Conservation (phyloP, 2,329 filamentous ascomycete genomes). For the Sclerotinia nivalis region DNA sequence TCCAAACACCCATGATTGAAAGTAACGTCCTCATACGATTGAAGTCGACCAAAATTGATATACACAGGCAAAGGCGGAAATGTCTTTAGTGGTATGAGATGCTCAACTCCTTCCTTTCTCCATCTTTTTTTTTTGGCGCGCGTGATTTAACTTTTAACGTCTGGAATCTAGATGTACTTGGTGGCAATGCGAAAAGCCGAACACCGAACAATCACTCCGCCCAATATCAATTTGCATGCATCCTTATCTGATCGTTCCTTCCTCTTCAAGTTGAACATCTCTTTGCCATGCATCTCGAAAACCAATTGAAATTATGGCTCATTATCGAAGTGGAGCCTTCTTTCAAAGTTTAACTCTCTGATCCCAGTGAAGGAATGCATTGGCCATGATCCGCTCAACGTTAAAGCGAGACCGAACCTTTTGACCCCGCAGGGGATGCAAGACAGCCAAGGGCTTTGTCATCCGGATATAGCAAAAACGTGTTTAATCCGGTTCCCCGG, state of each 20-base stretch:
- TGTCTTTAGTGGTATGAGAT: background rate
- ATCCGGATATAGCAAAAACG: background rate
- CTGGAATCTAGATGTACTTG: background rate
- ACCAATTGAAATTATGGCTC: background rate
- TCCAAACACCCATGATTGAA: background rate
- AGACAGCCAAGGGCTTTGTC: background rate
- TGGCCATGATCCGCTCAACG: background rate
- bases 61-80: no score
- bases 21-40: background rate
- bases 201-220: background rate
- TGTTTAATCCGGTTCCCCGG: background rate
- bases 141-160: background rate
- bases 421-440: background rate
- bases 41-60: background rate
- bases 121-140: background rate
- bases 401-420: constrained; percentile 3
- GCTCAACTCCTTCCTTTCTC: background rate
- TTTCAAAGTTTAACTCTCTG: background rate
- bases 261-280: constrained; percentile 1
- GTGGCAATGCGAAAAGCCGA: background rate
- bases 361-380: constrained; percentile 4
- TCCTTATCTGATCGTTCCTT: background rate
- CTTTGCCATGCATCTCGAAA: background rate
- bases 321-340: background rate
- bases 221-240: background rate